These are phyloP conservation scores for Pichia sp. DNA, from an alignment of 1,139 yeast genomes.

Conservation along the genomic window DNA sequence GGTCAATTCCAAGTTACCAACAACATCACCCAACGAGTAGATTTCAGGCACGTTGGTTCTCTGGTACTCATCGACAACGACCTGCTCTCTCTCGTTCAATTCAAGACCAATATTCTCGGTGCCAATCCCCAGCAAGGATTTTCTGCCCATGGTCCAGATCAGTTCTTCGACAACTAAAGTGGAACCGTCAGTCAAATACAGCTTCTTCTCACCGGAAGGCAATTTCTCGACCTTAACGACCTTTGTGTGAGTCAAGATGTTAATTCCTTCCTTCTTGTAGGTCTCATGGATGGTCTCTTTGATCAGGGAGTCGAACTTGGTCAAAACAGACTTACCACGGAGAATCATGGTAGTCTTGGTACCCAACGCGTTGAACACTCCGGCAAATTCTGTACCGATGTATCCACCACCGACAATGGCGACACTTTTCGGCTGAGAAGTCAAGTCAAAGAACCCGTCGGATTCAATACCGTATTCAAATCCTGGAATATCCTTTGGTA, in stretches of 20 bases:
- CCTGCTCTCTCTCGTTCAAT: conserved; percentile 51
- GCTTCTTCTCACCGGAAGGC: conserved; percentile 56
- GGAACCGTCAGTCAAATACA: conserved; percentile 49
- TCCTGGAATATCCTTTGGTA: conserved; percentile 72
- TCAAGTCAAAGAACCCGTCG: conserved; percentile 84
- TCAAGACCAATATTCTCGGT: conserved; percentile 72
- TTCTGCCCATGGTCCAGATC: conserved; percentile 94
- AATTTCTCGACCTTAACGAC: conserved; percentile 60
- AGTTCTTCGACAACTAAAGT: conserved; percentile 70
- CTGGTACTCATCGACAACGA: conserved; percentile 83
- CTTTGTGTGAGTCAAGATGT: conserved; percentile 64
- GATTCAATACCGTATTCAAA: conserved; percentile 81
- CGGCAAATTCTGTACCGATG: conserved; percentile 93
- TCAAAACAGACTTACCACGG: conserved; percentile 84
- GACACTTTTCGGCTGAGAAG: conserved; percentile 80
- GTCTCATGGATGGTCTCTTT: conserved; percentile 74
- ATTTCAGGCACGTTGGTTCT: conserved; percentile 67
- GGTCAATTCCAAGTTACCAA: conserved; percentile 86
- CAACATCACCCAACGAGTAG: conserved; percentile 89
- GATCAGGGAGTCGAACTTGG: conserved; percentile 80
- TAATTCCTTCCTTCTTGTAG: conserved; percentile 74
- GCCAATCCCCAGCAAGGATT: conserved; percentile 67
- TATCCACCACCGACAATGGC: conserved; percentile 98
- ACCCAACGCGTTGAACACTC: conserved; percentile 85
- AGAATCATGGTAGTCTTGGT: conserved; percentile 83